These are phyloP conservation scores for Ophiostoma sp. DNA, from an alignment of 2,329 filamentous ascomycete genomes.

Conservation along the genomic window DNA sequence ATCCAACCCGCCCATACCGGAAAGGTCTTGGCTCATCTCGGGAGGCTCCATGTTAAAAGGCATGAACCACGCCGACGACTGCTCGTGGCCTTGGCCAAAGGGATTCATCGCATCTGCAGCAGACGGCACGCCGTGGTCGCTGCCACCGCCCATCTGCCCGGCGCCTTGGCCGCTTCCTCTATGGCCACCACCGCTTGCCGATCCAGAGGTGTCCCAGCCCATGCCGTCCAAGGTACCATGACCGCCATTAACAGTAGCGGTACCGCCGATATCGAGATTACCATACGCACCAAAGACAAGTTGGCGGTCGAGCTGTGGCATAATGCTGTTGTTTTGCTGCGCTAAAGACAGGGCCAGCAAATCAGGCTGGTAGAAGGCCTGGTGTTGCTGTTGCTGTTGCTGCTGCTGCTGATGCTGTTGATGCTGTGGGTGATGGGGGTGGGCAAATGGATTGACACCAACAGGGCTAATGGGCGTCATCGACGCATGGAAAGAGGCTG, in stretches of 20 bases:
- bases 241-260: slow-evolving; percentile 42
- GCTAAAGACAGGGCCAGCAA: slow-evolving; percentile 55
- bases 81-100: slow-evolving; percentile 44
- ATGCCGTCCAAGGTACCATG: slow-evolving; percentile 46
- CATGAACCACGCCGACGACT: slow-evolving; percentile 80
- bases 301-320: slow-evolving; percentile 73
- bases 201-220: slow-evolving; percentile 41
- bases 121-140: slow-evolving; percentile 2
- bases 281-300: slow-evolving; percentile 74
- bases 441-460: slow-evolving; percentile 42
- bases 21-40: slow-evolving; percentile 53
- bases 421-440: slow-evolving; percentile 32
- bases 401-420: slow-evolving; percentile 33
- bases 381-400: slow-evolving; percentile 29
- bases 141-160: neutral
- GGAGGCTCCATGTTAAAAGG: slow-evolving; percentile 88
- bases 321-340: slow-evolving; percentile 50
- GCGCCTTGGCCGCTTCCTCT: slow-evolving; percentile 9
- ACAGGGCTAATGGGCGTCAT: slow-evolving; percentile 56
- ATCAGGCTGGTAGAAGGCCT: slow-evolving; percentile 51
- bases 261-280: slow-evolving; percentile 46
- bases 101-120: slow-evolving; percentile 33
- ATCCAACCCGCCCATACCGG: slow-evolving; percentile 47
- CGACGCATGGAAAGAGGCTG: slow-evolving; percentile 46
- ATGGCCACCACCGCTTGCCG: slow-evolving; percentile 20